Evolutionary conservation across 495 filamentous ascomycete genomes (phyloP).

Genomic region (Aspergillus sclerotiicarbonarius): DNA sequence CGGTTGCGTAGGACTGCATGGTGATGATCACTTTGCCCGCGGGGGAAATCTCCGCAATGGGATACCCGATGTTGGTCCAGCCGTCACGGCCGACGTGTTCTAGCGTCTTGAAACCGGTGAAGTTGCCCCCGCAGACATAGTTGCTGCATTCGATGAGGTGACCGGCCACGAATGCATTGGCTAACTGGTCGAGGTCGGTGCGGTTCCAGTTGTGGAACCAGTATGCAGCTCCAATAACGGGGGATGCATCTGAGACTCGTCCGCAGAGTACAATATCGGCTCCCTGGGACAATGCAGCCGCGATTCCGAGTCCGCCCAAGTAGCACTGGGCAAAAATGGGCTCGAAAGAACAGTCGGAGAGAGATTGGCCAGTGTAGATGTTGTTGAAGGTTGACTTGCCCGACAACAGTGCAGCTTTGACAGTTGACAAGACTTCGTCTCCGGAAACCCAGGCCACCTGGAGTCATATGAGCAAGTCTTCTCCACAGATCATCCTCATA

Average conservation of each 20-base stretch:
- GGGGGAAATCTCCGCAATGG: conserved; percentile 55
- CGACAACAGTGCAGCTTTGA: conserved; percentile 36
- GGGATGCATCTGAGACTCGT: conserved; percentile 54
- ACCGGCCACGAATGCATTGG: conserved; percentile 51
- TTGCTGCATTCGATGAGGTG: conserved; percentile 57
- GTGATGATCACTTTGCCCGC: conserved; percentile 49
- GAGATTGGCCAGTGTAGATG: conserved; percentile 48
- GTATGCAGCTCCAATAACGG: conserved; percentile 50
- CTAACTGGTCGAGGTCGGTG: conserved; percentile 46
- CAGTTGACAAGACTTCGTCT: conserved; percentile 48
- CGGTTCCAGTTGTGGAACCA: conserved; percentile 50
- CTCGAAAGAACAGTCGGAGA: conserved; percentile 50
- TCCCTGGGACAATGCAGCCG: conserved; percentile 46
- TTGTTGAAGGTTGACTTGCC: conserved; percentile 46
- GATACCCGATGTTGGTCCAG: conserved; percentile 53
- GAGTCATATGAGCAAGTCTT: not conserved
- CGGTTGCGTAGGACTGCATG: conserved; percentile 35
- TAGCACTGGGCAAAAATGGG: conserved; percentile 56
- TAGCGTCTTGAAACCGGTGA: conserved; percentile 52
- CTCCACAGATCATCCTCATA: not conserved
- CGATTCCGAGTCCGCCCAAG: conserved; percentile 52
- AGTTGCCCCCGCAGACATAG: conserved; percentile 58
- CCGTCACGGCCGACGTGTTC: conserved; percentile 26
- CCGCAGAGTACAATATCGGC: conserved; percentile 60
- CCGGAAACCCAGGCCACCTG: conserved; percentile 51